Evolutionary conservation across 2,329 filamentous ascomycete genomes (phyloP).

Genomic region (Colletotrichum costaricense): DNA sequence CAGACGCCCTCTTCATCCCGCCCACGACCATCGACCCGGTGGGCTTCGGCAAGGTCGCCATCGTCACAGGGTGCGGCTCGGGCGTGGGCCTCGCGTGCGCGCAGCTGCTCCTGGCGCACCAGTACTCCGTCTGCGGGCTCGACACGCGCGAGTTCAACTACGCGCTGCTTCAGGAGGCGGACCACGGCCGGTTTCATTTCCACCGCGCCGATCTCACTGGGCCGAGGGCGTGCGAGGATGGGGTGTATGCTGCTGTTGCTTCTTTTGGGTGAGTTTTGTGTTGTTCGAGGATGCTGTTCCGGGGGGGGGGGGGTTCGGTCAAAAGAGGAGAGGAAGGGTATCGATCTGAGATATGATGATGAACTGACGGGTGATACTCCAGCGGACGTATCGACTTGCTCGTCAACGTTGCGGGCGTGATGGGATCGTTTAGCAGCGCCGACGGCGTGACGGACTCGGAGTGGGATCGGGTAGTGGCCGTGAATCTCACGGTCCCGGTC

Average conservation of each 20-base stretch:
- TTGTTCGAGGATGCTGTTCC: too few relatives aligned
- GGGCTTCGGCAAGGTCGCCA: conserved; percentile 40
- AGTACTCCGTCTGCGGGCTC: conserved; percentile 24
- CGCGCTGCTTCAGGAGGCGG: conserved; percentile 38
- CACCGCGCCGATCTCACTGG: conserved; percentile 44
- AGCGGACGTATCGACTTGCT: conserved; percentile 50
- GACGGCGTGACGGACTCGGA: conserved; percentile 50
- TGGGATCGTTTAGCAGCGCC: conserved; percentile 53
- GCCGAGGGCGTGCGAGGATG: conserved; percentile 43
- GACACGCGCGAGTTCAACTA: conserved; percentile 31
- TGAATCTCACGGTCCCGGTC: conserved; percentile 57
- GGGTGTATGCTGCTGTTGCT: conserved; percentile 11
- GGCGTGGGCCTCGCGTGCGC: conserved; percentile 48
- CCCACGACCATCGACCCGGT: conserved; percentile 38
- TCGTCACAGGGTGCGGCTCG: conserved; percentile 45
- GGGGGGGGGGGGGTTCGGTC: too few relatives aligned
- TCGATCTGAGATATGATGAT: neutral
- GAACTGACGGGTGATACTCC: neutral
- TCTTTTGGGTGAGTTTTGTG: conserved; percentile 7
- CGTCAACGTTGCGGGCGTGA: conserved; percentile 57
- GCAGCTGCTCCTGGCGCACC: conserved; percentile 42
- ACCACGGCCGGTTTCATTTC: conserved; percentile 47
- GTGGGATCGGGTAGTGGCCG: conserved; percentile 52
- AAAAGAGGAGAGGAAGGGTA: too few relatives aligned
- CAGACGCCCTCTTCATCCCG: conserved; percentile 40